Evolutionary conservation across 129 eudicot genomes (phyloP), one percentile per base, ranked within the genome.

Genomic region (Escallonia herrerae): DNA sequence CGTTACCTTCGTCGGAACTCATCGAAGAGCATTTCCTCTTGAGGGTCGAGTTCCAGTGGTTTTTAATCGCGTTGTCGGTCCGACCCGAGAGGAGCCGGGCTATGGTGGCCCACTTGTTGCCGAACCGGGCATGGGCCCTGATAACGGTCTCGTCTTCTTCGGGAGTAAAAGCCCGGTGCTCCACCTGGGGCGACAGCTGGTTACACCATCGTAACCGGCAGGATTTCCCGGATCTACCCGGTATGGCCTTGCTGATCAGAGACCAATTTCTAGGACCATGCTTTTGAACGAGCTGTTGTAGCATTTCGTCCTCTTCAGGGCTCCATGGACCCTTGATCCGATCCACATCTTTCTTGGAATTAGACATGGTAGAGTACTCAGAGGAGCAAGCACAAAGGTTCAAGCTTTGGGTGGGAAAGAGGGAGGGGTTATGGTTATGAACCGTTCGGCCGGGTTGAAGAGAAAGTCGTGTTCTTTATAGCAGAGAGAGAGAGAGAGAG

Each of bases 271-370:
- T 70, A 0, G 97, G 93, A 8, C 97, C 97, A 59, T 90, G 95
- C 65, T 75, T 79, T 6, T 84, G 79, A 2, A 90, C 95, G 1
- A 90, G 87, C 13, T 78, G 81, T 46, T 77, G 82, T 14, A 86
- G 78, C 65, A 80, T 61, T 6, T 82, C 82, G 56, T 87, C 97
- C 63, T 90, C 97, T 67, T 90, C 97, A 53, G 95, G 95, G 76
- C 90, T 87, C 97, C 97, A 90, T 7, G 97, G 97, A 4, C 97
- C 95, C 76, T 87, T 90, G 84, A 90, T 84, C 76, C 97, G 95
- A 72, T 87, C 95, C 90, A 74, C 80, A 37, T 82, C 77, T 45
- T 66, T 69, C 33, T 63, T 58, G 11, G 42, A 41, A 42, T 53
- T 67, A 40, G 46, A 15, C 39, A 11, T 15, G 15, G 47, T 68